Conservation (phyloP, 2,329 filamentous ascomycete genomes). For the Chaetomium strumarium region DNA sequence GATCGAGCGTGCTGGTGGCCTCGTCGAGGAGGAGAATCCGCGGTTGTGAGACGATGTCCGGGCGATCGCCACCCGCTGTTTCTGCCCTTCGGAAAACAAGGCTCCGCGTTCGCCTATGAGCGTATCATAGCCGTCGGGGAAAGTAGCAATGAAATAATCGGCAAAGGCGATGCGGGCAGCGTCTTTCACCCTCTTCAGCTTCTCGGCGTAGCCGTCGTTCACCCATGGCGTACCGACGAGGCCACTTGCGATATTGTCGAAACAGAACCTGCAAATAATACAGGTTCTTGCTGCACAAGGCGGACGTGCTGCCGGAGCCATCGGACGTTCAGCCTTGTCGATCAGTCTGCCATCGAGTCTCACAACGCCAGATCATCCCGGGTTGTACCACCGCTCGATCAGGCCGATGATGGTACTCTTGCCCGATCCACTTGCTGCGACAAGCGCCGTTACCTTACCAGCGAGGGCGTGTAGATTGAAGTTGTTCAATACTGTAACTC, state of each 20-base stretch:
- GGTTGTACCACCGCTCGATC: constrained; percentile 49
- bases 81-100: constrained; percentile 61
- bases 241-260: constrained; percentile 46
- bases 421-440: constrained; percentile 49
- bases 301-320: constrained; percentile 30
- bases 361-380: constrained; percentile 24
- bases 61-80: constrained; percentile 61
- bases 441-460: constrained; percentile 44
- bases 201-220: constrained; percentile 34
- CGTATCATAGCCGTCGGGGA: constrained; percentile 48
- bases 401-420: constrained; percentile 40
- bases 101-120: constrained; percentile 59
- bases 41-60: constrained; percentile 58
- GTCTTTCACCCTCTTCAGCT: constrained; percentile 42
- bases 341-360: constrained; percentile 26
- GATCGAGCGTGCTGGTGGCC: constrained; percentile 54
- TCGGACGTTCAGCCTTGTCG: constrained; percentile 24
- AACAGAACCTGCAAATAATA: constrained; percentile 39
- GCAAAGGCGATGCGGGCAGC: constrained; percentile 54
- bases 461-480: constrained; percentile 35
- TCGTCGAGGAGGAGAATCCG: constrained; percentile 62
- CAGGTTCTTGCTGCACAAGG: constrained; percentile 34
- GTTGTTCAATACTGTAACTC: constrained; percentile 34
- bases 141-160: constrained; percentile 4
- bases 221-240: constrained; percentile 32